Conservation (phyloP, 305 asterid genomes). For the Fraxinus ornus region DNA sequence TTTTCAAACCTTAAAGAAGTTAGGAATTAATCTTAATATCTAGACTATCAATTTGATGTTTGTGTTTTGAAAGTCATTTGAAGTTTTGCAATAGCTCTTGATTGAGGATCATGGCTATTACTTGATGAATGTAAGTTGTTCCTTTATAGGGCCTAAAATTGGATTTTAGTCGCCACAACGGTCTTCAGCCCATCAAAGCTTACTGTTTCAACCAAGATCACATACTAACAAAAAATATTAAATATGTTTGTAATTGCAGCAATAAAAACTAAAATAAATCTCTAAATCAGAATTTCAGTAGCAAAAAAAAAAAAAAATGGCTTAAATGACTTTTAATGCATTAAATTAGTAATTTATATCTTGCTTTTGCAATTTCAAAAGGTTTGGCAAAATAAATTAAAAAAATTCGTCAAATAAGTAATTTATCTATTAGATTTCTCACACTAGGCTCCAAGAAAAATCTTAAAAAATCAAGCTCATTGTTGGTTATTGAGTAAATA, state of each 20-base stretch:
- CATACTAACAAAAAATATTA: neutral
- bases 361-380: neutral
- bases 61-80: neutral
- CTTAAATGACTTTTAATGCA: neutral
- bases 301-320: neutral
- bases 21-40: neutral
- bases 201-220: neutral
- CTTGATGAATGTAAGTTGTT: neutral
- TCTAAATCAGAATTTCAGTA: neutral
- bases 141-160: neutral
- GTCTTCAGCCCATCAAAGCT: neutral
- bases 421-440: too few species aligned
- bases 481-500: neutral
- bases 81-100: neutral
- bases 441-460: neutral
- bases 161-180: neutral
- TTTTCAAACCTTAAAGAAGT: neutral
- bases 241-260: neutral
- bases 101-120: neutral
- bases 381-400: neutral
- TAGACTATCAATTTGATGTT: neutral
- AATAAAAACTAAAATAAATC: neutral
- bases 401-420: neutral
- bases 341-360: neutral
- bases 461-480: neutral